These are phyloP conservation scores for Pseudogymnoascus sp. DNA, from an alignment of 2,329 filamentous ascomycete species.

Conservation along the genomic window DNA sequence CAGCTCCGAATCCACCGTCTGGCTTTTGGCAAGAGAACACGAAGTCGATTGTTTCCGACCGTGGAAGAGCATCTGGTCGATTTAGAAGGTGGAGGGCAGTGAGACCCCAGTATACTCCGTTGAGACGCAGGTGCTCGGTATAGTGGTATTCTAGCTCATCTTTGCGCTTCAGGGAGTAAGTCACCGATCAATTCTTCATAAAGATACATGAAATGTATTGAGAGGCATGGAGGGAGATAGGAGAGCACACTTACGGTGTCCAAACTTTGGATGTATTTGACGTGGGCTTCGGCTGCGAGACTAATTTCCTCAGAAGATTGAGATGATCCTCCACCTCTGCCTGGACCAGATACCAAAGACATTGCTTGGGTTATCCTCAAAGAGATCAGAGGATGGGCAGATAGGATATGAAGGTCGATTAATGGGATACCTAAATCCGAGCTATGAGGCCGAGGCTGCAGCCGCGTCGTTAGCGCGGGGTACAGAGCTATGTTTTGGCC, in stretches of 20 bases:
- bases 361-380: conserved; percentile 16
- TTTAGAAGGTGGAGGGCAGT: conserved; percentile 80
- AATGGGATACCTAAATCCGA: neutral
- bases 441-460: neutral
- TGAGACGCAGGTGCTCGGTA: conserved; percentile 91
- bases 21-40: conserved; percentile 91
- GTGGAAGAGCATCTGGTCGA: conserved; percentile 71
- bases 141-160: conserved; percentile 97
- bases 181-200: conserved; percentile 20
- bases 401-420: neutral
- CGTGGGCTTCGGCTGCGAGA: conserved; percentile 49
- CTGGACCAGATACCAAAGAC: conserved; percentile 29
- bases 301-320: conserved; percentile 27
- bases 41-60: conserved; percentile 76
- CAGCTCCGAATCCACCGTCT: conserved; percentile 85
- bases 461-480: conserved; percentile 7
- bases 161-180: conserved; percentile 53
- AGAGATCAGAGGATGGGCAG: neutral
- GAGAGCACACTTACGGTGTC: conserved; percentile 58
- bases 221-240: conserved; percentile 19
- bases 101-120: conserved; percentile 94
- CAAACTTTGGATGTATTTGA: conserved; percentile 86
- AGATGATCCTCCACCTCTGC: conserved; percentile 19
- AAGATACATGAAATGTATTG: conserved; percentile 8
- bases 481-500: neutral